Conservation (phyloP, 1,284 basidiomycete genomes). For the Ustilago cynodontis region DNA sequence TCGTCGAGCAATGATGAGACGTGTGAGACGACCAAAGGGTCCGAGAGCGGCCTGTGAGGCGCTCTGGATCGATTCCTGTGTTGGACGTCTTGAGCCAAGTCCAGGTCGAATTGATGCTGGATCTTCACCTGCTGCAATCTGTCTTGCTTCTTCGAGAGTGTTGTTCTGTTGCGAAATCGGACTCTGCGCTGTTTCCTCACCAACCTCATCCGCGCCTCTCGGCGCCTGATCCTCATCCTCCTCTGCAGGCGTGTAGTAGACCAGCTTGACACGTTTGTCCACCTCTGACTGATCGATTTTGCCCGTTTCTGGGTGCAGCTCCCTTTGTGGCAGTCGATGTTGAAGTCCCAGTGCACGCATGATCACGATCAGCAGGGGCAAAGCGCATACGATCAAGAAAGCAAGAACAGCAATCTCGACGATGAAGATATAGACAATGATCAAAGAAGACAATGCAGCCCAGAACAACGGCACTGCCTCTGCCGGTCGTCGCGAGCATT, state of each 20-base stretch:
- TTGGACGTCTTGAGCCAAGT: constrained; percentile 21
- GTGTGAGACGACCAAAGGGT: constrained; percentile 21
- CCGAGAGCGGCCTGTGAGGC: constrained; percentile 11
- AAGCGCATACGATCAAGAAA: constrained; percentile 56
- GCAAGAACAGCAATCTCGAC: constrained; percentile 56
- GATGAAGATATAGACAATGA: constrained; percentile 58
- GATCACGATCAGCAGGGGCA: constrained; percentile 53
- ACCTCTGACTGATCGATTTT: constrained; percentile 56
- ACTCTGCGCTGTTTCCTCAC: background rate
- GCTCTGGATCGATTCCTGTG: constrained; percentile 19
- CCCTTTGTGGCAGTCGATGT: constrained; percentile 41
- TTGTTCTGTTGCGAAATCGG: background rate
- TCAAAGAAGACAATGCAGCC: constrained; percentile 47
- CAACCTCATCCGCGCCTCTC: background rate
- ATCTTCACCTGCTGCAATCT: background rate
- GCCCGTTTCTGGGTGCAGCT: constrained; percentile 53
- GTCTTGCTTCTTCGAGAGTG: background rate
- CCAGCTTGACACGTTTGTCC: constrained; percentile 53
- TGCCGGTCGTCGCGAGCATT: constrained; percentile 55
- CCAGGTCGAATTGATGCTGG: constrained; percentile 4
- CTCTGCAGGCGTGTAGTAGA: constrained; percentile 56
- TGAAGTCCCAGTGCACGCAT: constrained; percentile 55
- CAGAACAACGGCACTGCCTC: constrained; percentile 58
- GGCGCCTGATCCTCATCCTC: constrained; percentile 25
- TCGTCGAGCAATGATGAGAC: constrained; percentile 24